A percentile compares a stretch with the other conserved stretches of the same genome.
Conservation (phyloP, 768 basidiomycete genomes). For the Kondoa subrosea region DNA sequence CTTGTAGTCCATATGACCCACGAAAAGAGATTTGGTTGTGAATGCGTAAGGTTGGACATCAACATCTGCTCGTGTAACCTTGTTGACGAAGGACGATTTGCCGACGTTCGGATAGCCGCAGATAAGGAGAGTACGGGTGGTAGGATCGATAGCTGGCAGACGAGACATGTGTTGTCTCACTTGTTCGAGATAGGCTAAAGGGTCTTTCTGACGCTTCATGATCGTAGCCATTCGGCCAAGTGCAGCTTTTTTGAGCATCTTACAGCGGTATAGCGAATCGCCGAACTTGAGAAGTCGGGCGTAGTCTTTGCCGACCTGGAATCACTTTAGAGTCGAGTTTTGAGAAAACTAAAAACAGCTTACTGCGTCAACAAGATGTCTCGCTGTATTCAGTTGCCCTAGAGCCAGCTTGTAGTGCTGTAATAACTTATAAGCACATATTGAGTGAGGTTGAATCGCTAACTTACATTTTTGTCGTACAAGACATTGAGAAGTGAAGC, state of each 20-base stretch:
- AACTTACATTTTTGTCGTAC: constrained; percentile 99
- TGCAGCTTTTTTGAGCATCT: constrained; percentile 92
- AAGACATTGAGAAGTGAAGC: constrained; percentile 91
- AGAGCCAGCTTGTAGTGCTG: constrained; percentile 98
- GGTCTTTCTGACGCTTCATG: constrained; percentile 97
- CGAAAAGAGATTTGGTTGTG: constrained; percentile 95
- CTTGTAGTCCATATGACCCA: constrained; percentile 97
- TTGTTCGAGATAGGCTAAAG: constrained; percentile 93
- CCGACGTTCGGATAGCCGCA: constrained; percentile 99
- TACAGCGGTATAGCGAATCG: constrained; percentile 91
- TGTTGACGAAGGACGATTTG: constrained; percentile 98
- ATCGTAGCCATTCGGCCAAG: constrained; percentile 98
- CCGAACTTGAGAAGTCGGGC: constrained; percentile 92
- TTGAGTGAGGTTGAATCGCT: too few relatives aligned
- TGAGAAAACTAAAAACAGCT: too few relatives aligned
- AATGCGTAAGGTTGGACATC: constrained; percentile 99
- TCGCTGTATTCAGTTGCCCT: constrained; percentile 85
- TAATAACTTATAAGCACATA: too few relatives aligned
- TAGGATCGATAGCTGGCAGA: constrained; percentile 94
- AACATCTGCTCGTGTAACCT: constrained; percentile 95
- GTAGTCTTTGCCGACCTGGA: constrained; percentile 92
- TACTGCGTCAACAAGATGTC: constrained; percentile 91
- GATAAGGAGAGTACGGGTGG: constrained; percentile 88
- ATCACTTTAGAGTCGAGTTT: too few relatives aligned
- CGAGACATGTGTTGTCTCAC: constrained; percentile 97